These are phyloP conservation scores for Amphicarpaea edgeworthii DNA, from an alignment of 306 rosid genomes.

Conservation along the genomic window DNA sequence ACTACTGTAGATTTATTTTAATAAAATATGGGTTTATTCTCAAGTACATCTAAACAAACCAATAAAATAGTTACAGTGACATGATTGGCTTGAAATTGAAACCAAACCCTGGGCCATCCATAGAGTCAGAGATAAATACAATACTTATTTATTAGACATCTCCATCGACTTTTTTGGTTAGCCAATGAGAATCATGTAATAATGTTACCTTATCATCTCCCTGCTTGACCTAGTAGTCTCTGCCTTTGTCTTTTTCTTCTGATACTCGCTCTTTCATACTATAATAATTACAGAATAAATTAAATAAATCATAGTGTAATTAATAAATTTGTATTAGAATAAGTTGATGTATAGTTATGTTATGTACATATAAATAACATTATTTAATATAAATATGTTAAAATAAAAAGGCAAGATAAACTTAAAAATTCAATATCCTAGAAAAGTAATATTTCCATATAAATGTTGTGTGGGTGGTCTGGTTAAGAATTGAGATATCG, in stretches of 20 bases:
- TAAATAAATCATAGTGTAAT: not conserved
- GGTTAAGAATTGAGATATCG: not conserved
- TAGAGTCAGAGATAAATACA: conserved; percentile 17
- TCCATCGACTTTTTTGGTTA: conserved; percentile 36
- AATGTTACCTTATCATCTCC: conserved; percentile 48
- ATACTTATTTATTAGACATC: conserved; percentile 14
- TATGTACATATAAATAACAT: not conserved
- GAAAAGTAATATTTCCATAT: not conserved
- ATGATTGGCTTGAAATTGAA: conserved; percentile 47
- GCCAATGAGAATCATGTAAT: conserved; percentile 48
- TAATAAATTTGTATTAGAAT: not conserved
- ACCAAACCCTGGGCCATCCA: conserved; percentile 41
- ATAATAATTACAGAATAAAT: not conserved
- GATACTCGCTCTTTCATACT: no score
- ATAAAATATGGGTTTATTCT: no score
- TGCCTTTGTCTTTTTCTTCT: conserved; percentile 13
- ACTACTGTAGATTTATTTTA: no score
- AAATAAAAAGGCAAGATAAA: not conserved
- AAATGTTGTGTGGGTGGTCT: not conserved
- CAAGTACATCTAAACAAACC: no score
- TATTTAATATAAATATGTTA: not conserved
- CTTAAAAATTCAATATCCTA: not conserved
- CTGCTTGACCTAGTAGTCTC: conserved; percentile 7
- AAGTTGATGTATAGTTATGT: not conserved
- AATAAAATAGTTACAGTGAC: conserved; percentile 34